Conservation (phyloP, 2,329 filamentous ascomycete genomes). For the Exophiala sp. region DNA sequence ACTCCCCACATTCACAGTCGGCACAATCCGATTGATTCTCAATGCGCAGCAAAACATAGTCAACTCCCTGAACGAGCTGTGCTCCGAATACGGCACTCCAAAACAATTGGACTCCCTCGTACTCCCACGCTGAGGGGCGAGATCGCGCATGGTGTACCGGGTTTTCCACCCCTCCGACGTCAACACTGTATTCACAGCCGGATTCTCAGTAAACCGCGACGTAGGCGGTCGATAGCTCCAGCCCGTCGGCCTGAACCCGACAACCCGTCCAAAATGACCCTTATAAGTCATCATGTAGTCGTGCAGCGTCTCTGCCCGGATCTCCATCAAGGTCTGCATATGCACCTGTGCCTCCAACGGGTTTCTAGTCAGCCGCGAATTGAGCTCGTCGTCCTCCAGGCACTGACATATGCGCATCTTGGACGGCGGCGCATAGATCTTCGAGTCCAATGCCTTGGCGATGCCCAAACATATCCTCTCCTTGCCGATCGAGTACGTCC, state of each 20-base stretch:
- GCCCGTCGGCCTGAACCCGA: conserved; percentile 87
- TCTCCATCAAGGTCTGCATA: conserved; percentile 95
- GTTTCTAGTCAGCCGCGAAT: conserved; percentile 71
- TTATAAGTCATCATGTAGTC: conserved; percentile 81
- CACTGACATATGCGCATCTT: conserved; percentile 84
- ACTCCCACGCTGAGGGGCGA: conserved; percentile 78
- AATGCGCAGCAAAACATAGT: conserved; percentile 89
- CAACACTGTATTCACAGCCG: conserved; percentile 63
- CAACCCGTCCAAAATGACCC: conserved; percentile 77
- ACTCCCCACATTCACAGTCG: conserved; percentile 82
- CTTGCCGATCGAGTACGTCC: conserved; percentile 97
- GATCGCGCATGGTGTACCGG: conserved; percentile 66
- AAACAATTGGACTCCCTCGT: conserved; percentile 81
- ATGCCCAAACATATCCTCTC: conserved; percentile 93
- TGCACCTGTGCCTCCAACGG: conserved; percentile 88
- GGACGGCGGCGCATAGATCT: conserved; percentile 79
- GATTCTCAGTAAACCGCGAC: conserved; percentile 59
- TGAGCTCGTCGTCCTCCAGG: conserved; percentile 79
- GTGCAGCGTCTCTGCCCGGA: conserved; percentile 81
- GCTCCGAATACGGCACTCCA: conserved; percentile 92
- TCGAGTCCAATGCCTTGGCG: conserved; percentile 76
- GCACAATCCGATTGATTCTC: conserved; percentile 83
- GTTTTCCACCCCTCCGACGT: conserved; percentile 70
- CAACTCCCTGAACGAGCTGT: conserved; percentile 90
- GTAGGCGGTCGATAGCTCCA: conserved; percentile 84